These are phyloP conservation scores for Aechmea fasciata DNA, from an alignment of 176 grass and related monocot species.

Conservation along the genomic window DNA sequence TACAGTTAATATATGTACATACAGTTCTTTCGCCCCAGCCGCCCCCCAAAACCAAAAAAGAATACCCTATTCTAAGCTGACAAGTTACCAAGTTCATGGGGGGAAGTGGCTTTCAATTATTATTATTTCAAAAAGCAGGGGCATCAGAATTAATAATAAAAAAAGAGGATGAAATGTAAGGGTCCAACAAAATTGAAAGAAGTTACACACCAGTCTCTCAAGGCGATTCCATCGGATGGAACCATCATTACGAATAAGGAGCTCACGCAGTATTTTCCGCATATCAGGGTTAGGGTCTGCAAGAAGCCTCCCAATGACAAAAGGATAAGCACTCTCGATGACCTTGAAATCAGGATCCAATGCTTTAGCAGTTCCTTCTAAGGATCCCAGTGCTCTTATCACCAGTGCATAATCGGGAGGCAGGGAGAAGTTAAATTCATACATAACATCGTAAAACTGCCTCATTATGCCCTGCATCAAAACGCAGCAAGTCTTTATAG, in stretches of 20 bases:
- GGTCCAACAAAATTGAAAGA: conserved; percentile 5
- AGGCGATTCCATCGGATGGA: conserved; percentile 92
- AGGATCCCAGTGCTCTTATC: conserved; percentile 86
- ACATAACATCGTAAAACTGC: conserved; percentile 87
- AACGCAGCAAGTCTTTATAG: conserved; percentile 15
- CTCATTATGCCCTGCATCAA: conserved; percentile 66
- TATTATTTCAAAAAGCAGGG: not conserved
- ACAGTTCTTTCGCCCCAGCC: too few species aligned
- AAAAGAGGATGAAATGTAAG: conserved; percentile 6
- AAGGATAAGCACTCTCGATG: conserved; percentile 90
- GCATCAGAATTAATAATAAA: not conserved
- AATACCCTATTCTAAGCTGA: too few species aligned
- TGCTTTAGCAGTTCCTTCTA: conserved; percentile 96
- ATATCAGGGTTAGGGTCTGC: conserved; percentile 86
- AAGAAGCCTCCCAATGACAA: conserved; percentile 84
- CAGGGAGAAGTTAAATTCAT: conserved; percentile 92
- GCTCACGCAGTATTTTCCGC: conserved; percentile 81
- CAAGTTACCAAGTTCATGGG: too few species aligned
- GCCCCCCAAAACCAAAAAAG: too few species aligned
- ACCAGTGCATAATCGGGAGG: conserved; percentile 95
- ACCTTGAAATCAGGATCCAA: conserved; percentile 92
- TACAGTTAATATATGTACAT: too few species aligned
- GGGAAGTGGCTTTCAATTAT: too few species aligned
- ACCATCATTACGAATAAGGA: conserved; percentile 76
- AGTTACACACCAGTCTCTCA: conserved; percentile 52